Conservation (phyloP, 352 stramenopile genomes). For the Pythium guiyangense region DNA sequence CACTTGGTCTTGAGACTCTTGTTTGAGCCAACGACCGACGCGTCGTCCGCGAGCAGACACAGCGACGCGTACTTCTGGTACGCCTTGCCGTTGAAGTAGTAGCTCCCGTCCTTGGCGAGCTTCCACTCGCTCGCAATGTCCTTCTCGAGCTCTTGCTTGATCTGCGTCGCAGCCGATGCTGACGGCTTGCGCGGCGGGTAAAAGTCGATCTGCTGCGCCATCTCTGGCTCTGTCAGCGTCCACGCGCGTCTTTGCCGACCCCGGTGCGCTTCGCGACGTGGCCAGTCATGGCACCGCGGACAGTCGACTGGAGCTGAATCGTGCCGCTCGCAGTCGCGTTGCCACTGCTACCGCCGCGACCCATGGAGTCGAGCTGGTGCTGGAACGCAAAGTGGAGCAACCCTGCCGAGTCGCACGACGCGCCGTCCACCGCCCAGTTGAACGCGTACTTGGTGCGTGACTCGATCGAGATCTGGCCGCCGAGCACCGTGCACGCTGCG, state of each 20-base stretch:
- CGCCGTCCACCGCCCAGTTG: slow-evolving; percentile 50
- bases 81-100: slow-evolving; percentile 78
- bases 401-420: slow-evolving; percentile 31
- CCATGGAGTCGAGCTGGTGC: slow-evolving; percentile 54
- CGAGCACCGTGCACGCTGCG: slow-evolving; percentile 46
- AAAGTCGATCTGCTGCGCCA: slow-evolving; percentile 48
- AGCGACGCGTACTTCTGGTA: slow-evolving; percentile 74
- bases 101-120: slow-evolving; percentile 44
- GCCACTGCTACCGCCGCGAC: slow-evolving; percentile 12
- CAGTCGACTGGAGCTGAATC: slow-evolving; percentile 42
- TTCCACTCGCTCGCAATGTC: slow-evolving; percentile 55
- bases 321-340: slow-evolving; percentile 11
- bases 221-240: slow-evolving; percentile 44
- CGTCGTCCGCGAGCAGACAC: slow-evolving; percentile 69
- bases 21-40: slow-evolving; percentile 38
- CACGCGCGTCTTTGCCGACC: slow-evolving; percentile 23
- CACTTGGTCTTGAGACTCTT: slow-evolving; percentile 39
- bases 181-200: slow-evolving; percentile 38
- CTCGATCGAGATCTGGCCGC: slow-evolving; percentile 43
- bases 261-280: slow-evolving; percentile 17
- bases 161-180: slow-evolving; percentile 20
- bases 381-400: slow-evolving; percentile 65
- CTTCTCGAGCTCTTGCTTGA: slow-evolving; percentile 35
- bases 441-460: slow-evolving; percentile 59
- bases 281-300: slow-evolving; percentile 48